A percentile compares a stretch with the other conserved stretches of the same genome.
phyloP scores from a whole-genome alignment of 495 filamentous ascomycete genomes.

The Podospora pseudopauciseta region DNA sequence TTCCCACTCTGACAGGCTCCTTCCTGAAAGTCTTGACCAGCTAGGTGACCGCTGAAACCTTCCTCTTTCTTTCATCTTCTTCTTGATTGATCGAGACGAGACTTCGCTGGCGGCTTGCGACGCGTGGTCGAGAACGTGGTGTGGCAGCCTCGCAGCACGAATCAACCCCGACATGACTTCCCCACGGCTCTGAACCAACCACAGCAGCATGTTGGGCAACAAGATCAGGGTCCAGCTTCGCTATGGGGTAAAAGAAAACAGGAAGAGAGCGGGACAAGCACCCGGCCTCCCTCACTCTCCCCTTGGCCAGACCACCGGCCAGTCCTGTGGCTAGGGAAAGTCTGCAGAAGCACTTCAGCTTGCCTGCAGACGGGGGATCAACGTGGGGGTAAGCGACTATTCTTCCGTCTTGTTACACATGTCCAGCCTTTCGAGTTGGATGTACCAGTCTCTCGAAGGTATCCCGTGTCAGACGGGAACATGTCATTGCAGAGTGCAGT shows the following conservation, averaged over 20 bases:
- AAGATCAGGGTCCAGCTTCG: not conserved
- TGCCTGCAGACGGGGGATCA: not conserved
- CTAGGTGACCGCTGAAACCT: not conserved
- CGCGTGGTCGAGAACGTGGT: not conserved
- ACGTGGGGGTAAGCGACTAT: slow-evolving; percentile 12
- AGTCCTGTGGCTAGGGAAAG: not conserved
- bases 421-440: not conserved
- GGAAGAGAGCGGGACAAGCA: slow-evolving; percentile 10
- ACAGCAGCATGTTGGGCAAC: not conserved
- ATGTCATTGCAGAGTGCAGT: not conserved
- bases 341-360: not conserved
- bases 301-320: not conserved
- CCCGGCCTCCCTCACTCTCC: not conserved
- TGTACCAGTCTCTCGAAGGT: not conserved
- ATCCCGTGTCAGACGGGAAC: not conserved
- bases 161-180: not conserved
- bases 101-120: not conserved
- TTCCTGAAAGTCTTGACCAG: not conserved
- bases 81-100: not conserved
- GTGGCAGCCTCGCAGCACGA: not conserved
- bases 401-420: not conserved
- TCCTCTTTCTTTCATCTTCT: not conserved
- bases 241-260: slow-evolving; percentile 18
- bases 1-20: not conserved
- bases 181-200: slow-evolving; percentile 4